Base-by-base conservation (phyloP, 208 protist genomes). In the Angomonas ambiguus region DNA sequence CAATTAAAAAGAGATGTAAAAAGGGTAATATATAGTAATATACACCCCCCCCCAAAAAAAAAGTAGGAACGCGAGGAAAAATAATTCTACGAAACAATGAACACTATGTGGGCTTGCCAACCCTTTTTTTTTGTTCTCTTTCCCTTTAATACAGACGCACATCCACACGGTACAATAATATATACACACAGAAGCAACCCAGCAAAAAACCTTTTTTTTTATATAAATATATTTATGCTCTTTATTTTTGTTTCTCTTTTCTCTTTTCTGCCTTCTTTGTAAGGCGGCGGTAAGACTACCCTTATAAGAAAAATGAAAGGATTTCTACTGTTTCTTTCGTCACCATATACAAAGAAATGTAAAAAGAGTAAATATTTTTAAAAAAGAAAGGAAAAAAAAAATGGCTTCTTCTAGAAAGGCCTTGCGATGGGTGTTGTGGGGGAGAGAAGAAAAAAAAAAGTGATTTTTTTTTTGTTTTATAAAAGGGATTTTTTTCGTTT, bases 141-240 rank as follows among this genome's bases (percentile, higher is more conserved):
- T 24, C 49, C 27, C 6, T 20, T 41, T 32, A 48, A 65, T 32
- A 66, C 38, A 58, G 33, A 67, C 41, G 11, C 22, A 55, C 49
- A 55, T 18, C 11, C 38, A 48, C 18, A n/a, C 38, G 11, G 13
- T 48, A 48, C 38, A 48, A 48, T 51, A 6, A 16, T 35, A 64
- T 33, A 53, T 41, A 61, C 35, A 63, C 51, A 67, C 31, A 65
- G 30, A 72, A 33, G 58, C 28, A 34, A 35, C 20, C 38, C 24
- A 45, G 5, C 48, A 32, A 33, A 2, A 59, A 6, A 56, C 10
- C 27, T 53, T 34, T 76, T 65, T 30, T 32, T 66, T 49, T 13
- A 4, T 72, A 53, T 24, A 33, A 61, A 49, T 10, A 68, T 67
- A 30, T 73, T 69, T 70, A 70, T 32, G 25, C 51, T 51, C 33